Conservation (phyloP, 2,329 filamentous ascomycete species). For the Monilinia aucupariae region DNA sequence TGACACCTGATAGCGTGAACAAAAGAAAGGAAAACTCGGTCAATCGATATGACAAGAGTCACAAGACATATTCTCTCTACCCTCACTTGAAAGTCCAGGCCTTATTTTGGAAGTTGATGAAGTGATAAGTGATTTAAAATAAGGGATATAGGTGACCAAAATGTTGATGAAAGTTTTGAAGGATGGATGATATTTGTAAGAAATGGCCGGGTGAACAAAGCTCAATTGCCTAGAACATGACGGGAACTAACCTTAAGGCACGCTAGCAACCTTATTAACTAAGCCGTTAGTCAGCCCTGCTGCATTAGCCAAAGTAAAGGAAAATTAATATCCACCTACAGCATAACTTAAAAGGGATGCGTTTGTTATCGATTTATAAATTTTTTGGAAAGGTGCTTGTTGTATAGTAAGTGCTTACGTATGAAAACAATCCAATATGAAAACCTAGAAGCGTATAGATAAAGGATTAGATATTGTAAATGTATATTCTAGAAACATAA, state of each 20-base stretch:
- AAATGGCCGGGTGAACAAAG: no score
- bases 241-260: not conserved
- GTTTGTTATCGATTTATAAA: no score
- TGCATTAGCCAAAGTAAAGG: not conserved
- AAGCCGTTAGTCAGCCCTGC: not conserved
- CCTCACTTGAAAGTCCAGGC: not conserved
- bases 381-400: no score
- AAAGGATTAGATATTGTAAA: no score
- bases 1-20: not conserved
- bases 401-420: no score
- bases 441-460: no score
- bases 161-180: not conserved
- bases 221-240: no score
- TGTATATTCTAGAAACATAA: no score
- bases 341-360: no score
- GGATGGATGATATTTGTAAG: not conserved
- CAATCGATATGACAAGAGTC: no score
- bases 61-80: not conserved
- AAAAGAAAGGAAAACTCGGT: not conserved
- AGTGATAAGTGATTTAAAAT: not conserved
- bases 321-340: slow-evolving; percentile 10
- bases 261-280: not conserved
- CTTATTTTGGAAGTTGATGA: not conserved
- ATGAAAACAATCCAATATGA: no score
- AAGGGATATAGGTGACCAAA: not conserved